Evolutionary conservation across 768 basidiomycete species (phyloP), one percentile per base, ranked within the genome.

Genomic region (Suillus cothurnatus): DNA sequence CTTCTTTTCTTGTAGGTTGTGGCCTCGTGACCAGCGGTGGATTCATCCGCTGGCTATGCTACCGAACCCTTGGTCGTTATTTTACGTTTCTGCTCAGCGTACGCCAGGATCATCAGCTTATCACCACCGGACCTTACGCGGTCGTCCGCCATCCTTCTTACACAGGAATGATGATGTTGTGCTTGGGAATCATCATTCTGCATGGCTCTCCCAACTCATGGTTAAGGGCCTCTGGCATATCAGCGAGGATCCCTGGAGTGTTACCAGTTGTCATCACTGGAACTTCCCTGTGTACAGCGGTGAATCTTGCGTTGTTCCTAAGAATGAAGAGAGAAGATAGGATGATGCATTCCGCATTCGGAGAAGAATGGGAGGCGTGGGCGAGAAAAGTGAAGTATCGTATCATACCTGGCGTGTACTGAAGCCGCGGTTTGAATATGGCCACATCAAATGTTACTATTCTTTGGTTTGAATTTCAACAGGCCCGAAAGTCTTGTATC

Each of bases 341-440:
- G 14, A 70, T 75, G 61, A 63, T 80, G 63, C 65, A 67, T 32
- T 65, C 67, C 3, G 67, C 70, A 28, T 80, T 80, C 66, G 76
- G 74, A 12, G 50, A 69, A 36, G 76, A 74, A 34, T 80, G 79
- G 79, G 74, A 76, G 2, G 56, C 61, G 4, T 81, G 76, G 74
- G 76, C 73, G 4, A 62, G 39, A 3, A 66, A 61, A 21, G 76
- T 78, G 17, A 71, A 72, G 28, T 78, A 74, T 60, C 69, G 62
- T 34, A 64, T 81, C 19, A 65, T 81, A 26, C 80, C 80, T 2
- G 69, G 73, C 7, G 32, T 79, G 4, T 79, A 69, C 61, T 80
- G 62, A 67, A 8, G 39, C 32, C 12, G 32, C n/a, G 53, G 5
- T 2, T 21, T 32, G 31, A 55, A 21, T 55, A 11, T 14, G 53